Base-by-base conservation (phyloP, 495 filamentous ascomycete species). In the Hypomontagnella submonticulosa region DNA sequence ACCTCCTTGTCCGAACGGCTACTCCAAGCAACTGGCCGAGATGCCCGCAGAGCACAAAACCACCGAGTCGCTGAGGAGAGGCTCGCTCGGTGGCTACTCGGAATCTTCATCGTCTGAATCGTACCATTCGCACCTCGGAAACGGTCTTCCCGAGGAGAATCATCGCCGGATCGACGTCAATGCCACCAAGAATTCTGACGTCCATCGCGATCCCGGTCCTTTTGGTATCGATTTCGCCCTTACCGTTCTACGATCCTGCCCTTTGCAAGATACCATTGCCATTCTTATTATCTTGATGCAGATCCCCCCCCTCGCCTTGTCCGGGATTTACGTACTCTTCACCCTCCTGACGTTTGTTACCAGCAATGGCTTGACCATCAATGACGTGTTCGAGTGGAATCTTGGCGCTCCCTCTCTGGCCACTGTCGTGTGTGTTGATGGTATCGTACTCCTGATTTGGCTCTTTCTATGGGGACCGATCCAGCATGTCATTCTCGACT, bases 241-340 rank as follows among this genome's bases (percentile, higher is more conserved):
- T 62, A 97, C 94, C 40, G 95, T 99, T 60, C 86, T 99, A 63
- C 85, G 85, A 63, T 93, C 92, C 20, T 97, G 92, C 71, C 95
- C 95, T 19, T 87, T 97, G 65, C 88, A 91, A 76, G 95, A 99
- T 80, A 97, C 95, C 56, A 91, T 99, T 77, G 93, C 95, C 71
- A 97, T 99, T 73, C 84, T 99, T 74, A 97, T 99, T 76, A 90
- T 99, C 74, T 87, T 99, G 56, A 88, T 99, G 71, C 95, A 97
- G 75, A 87, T 97, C n/a, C 93, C 96, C 20, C 91, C 94, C 19
- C 91, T 92, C 68, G 86, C 96, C 55, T 84, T 98, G 60, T 93
- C 92, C 53, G 81, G 92, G 73, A 91, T 97, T 73, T 96, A 99
- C 73, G 88, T 93, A 71, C 84, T 98, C 63, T 99, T 97, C 81